A percentile compares a stretch with the other conserved stretches of the same genome.
phyloP scores from a whole-genome alignment of 2,329 filamentous ascomycete genomes.

The Phyllosticta citrichinensis region DNA sequence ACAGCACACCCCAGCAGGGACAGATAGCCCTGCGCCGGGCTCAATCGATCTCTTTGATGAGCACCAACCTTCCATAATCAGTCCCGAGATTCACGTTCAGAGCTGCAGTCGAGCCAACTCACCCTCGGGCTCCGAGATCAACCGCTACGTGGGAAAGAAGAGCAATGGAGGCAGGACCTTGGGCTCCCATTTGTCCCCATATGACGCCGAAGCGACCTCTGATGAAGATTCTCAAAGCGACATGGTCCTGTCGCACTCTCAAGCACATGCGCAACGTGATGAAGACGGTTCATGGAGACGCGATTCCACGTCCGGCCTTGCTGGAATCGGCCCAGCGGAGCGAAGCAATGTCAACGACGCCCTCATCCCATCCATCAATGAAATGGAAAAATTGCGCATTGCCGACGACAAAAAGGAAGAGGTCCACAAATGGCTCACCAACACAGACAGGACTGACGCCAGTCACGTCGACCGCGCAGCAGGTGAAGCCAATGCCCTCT shows the following conservation, averaged over 20 bases:
- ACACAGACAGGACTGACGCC: slow-evolving; percentile 24
- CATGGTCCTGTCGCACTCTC: background rate
- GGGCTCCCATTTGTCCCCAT: slow-evolving; percentile 29
- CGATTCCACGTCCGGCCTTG: slow-evolving; percentile 29
- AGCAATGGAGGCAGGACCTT: slow-evolving; percentile 26
- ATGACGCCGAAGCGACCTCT: slow-evolving; percentile 23
- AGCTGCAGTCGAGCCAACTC: slow-evolving; percentile 27
- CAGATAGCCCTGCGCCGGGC: slow-evolving; percentile 25
- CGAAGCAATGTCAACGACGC: slow-evolving; percentile 32
- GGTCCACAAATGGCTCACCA: slow-evolving; percentile 43
- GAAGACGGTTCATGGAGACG: slow-evolving; percentile 39
- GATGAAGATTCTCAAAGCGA: slow-evolving; percentile 17
- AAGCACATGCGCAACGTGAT: slow-evolving; percentile 21
- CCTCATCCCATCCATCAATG: slow-evolving; percentile 40
- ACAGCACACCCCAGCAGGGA: slow-evolving; percentile 28
- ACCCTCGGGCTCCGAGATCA: slow-evolving; percentile 24
- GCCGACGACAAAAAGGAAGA: slow-evolving; percentile 43
- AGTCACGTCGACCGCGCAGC: too few relatives aligned
- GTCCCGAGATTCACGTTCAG: slow-evolving; percentile 30
- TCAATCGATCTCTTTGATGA: slow-evolving; percentile 20
- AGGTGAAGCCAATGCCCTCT: slow-evolving; percentile 14
- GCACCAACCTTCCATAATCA: slow-evolving; percentile 23
- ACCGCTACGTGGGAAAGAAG: slow-evolving; percentile 24
- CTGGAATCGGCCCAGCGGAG: slow-evolving; percentile 37
- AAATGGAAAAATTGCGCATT: slow-evolving; percentile 38